phyloP scores from a whole-genome alignment of 805 yeast species.

The Zygoascus tannicola region DNA sequence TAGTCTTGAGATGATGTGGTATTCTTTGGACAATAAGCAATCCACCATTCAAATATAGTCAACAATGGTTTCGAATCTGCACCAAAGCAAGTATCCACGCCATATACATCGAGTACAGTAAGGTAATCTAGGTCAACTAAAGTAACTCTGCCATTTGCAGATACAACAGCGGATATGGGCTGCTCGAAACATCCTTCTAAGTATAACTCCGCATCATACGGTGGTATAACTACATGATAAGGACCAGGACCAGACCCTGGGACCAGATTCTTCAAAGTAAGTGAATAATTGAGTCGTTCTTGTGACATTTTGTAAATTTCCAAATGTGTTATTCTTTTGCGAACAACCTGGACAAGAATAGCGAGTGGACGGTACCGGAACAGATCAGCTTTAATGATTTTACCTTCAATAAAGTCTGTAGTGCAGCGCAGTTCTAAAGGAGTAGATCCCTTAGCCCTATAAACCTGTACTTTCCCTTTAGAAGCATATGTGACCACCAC shows the following conservation, averaged over 20 bases:
- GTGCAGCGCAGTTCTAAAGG: constrained; percentile 10
- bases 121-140: constrained; percentile 11
- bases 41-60: constrained; percentile 43
- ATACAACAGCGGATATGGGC: constrained; percentile 14
- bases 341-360: constrained; percentile 7
- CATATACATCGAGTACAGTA: constrained; percentile 12
- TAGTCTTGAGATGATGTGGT: too few relatives aligned
- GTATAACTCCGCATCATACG: too few relatives aligned
- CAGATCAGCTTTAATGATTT: constrained; percentile 7
- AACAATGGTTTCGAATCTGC: constrained; percentile 35
- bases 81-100: constrained; percentile 13
- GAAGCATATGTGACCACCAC: constrained; percentile 8
- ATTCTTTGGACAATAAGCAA: constrained; percentile 38
- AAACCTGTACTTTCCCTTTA: constrained; percentile 11
- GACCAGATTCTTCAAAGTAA: constrained; percentile 10
- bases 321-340: constrained; percentile 1
- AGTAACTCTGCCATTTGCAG: constrained; percentile 17
- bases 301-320: constrained; percentile 7
- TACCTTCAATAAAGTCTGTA: constrained; percentile 11
- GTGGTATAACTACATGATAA: constrained; percentile 8
- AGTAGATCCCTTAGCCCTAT: constrained; percentile 8
- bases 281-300: constrained; percentile 1
- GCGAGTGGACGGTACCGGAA: too few relatives aligned
- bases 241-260: constrained; percentile 11
- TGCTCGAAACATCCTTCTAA: too few relatives aligned